phyloP scores from a whole-genome alignment of 2,329 filamentous ascomycete species.

The Lachnellula subtilissima region DNA sequence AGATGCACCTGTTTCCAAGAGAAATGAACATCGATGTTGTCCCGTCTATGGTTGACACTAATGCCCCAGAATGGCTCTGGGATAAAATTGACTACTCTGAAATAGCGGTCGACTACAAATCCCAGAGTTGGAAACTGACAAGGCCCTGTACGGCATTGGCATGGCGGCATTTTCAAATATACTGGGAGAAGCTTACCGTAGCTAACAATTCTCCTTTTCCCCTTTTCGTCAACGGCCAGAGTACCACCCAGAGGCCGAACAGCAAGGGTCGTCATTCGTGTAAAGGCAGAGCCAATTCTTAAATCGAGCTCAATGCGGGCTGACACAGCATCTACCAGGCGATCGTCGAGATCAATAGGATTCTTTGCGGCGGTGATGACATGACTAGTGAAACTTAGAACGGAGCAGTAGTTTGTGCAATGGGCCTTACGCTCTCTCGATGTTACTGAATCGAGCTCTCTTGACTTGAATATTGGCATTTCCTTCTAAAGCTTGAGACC shows the following conservation, averaged over 20 bases:
- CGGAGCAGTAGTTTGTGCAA: background rate
- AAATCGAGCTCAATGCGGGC: constrained; percentile 90
- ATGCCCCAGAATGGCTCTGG: constrained; percentile 92
- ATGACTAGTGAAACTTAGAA: constrained; percentile 52
- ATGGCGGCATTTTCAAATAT: background rate
- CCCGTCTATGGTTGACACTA: constrained; percentile 72
- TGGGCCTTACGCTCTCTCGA: constrained; percentile 70
- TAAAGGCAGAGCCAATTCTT: constrained; percentile 88
- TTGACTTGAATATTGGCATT: constrained; percentile 75
- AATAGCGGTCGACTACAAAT: constrained; percentile 95
- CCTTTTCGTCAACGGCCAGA: constrained; percentile 47
- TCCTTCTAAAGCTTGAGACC: constrained; percentile 68
- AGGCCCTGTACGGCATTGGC: constrained; percentile 48
- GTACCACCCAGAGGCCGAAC: constrained; percentile 68
- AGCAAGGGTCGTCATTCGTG: constrained; percentile 75
- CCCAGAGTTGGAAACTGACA: constrained; percentile 97
- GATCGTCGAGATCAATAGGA: constrained; percentile 74
- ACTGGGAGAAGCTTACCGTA: constrained; percentile 57
- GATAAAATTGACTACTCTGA: constrained; percentile 88
- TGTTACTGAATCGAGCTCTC: constrained; percentile 90
- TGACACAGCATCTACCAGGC: constrained; percentile 79
- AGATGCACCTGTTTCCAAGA: constrained; percentile 76
- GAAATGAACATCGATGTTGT: constrained; percentile 77
- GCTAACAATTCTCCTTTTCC: constrained; percentile 53
- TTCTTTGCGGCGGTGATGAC: constrained; percentile 77